These are phyloP conservation scores for Fusarium brevicatenulatum DNA, from an alignment of 2,329 filamentous ascomycete genomes.

Conservation along the genomic window DNA sequence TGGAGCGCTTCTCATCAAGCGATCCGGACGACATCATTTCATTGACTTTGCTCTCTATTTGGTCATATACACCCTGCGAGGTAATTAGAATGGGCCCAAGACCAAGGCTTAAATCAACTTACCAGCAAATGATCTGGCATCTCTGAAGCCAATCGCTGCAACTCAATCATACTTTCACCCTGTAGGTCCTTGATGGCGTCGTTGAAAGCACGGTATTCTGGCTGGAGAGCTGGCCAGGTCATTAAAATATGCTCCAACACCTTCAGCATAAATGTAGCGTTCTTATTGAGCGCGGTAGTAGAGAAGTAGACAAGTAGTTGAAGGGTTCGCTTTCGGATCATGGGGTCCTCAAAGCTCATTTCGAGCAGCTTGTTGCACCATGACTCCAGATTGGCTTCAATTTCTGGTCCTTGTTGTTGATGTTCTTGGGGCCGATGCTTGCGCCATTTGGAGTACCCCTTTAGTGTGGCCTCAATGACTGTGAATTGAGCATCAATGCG, in stretches of 20 bases:
- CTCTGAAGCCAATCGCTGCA: constrained; percentile 87
- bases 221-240: constrained; percentile 78
- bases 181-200: constrained; percentile 93
- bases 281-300: constrained; percentile 80
- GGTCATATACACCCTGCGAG: constrained; percentile 79
- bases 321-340: constrained; percentile 82
- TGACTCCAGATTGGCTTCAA: constrained; percentile 72
- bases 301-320: constrained; percentile 88
- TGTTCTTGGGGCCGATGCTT: constrained; percentile 46
- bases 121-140: constrained; percentile 91
- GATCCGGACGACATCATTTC: constrained; percentile 79
- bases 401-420: constrained; percentile 62
- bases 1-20: constrained; percentile 82
- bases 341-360: constrained; percentile 82
- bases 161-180: constrained; percentile 82
- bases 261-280: constrained; percentile 83
- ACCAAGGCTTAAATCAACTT: constrained; percentile 44
- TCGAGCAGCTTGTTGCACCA: constrained; percentile 80
- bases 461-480: constrained; percentile 87
- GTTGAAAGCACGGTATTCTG: constrained; percentile 77
- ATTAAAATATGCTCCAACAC: constrained; percentile 92
- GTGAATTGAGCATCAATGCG: constrained; percentile 89
- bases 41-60: constrained; percentile 84
- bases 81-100: constrained; percentile 3
- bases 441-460: constrained; percentile 87